phyloP scores from a whole-genome alignment of 768 basidiomycete genomes.

The Neoboletus magnificus region DNA sequence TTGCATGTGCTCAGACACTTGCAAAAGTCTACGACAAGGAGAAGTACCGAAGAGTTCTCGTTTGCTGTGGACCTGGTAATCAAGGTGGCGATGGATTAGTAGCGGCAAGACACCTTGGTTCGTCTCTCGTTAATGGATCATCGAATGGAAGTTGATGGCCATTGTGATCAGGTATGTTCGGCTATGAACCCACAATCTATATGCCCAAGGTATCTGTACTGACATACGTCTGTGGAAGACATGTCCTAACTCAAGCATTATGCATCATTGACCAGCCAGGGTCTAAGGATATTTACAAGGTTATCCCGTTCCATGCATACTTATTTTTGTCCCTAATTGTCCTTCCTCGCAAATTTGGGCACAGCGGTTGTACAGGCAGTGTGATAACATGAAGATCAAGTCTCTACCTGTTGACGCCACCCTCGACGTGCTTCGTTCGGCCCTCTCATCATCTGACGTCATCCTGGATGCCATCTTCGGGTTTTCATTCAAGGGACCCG shows the following conservation, averaged over 20 bases:
- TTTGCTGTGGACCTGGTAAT: slow-evolving; percentile 96
- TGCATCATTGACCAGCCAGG: slow-evolving; percentile 57
- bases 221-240: neutral
- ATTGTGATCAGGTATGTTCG: slow-evolving; percentile 71
- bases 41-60: slow-evolving; percentile 74
- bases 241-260: neutral
- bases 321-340: neutral
- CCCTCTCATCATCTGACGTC: slow-evolving; percentile 65
- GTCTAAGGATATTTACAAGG: slow-evolving; percentile 90
- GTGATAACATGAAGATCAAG: slow-evolving; percentile 82
- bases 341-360: neutral
- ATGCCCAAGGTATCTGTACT: slow-evolving; percentile 75
- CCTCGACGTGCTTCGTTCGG: slow-evolving; percentile 42
- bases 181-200: slow-evolving; percentile 84
- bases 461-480: slow-evolving; percentile 97
- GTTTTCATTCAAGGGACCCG: slow-evolving; percentile 92
- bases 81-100: slow-evolving; percentile 97
- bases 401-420: slow-evolving; percentile 55
- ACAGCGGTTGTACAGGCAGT: slow-evolving; percentile 81
- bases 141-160: neutral
- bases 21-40: slow-evolving; percentile 71
- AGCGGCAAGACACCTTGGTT: slow-evolving; percentile 91
- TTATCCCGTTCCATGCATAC: slow-evolving; percentile 20
- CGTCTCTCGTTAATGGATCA: slow-evolving; percentile 13
- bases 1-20: slow-evolving; percentile 88